Evolutionary conservation across 164 flowering plant species (phyloP).

Genomic region (Amborella trichopoda): DNA sequence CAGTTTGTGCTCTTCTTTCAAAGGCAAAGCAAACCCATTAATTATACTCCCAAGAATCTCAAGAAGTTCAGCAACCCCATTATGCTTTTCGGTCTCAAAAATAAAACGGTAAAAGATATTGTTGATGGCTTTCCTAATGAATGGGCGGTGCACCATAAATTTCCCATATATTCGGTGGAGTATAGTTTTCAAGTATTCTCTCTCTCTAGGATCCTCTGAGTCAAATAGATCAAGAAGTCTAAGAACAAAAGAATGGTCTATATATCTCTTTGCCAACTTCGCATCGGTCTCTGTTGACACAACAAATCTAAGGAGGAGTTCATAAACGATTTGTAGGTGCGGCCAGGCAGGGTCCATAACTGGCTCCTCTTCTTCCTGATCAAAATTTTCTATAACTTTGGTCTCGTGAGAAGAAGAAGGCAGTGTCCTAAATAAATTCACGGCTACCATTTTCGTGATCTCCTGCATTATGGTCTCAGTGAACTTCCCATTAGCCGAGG

Average conservation of each 20-base stretch:
- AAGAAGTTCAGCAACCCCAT: slow-evolving; percentile 69
- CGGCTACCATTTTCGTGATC: slow-evolving; percentile 47
- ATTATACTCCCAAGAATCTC: slow-evolving; percentile 78
- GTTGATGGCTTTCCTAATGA: slow-evolving; percentile 70
- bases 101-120: slow-evolving; percentile 62
- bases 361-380: slow-evolving; percentile 82
- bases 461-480: slow-evolving; percentile 53
- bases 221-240: slow-evolving; percentile 68
- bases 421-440: slow-evolving; percentile 52
- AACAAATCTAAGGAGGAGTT: slow-evolving; percentile 58
- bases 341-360: slow-evolving; percentile 85
- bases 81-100: slow-evolving; percentile 78
- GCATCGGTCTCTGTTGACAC: slow-evolving; percentile 74
- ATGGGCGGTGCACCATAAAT: slow-evolving; percentile 83
- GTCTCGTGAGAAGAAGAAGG: slow-evolving; percentile 50
- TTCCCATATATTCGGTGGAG: slow-evolving; percentile 88
- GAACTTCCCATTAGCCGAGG: slow-evolving; percentile 55
- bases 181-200: slow-evolving; percentile 77
- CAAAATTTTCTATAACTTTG: slow-evolving; percentile 40
- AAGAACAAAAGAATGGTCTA: slow-evolving; percentile 69
- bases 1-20: slow-evolving; percentile 79
- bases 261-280: slow-evolving; percentile 59
- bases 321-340: slow-evolving; percentile 78
- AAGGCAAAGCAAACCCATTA: slow-evolving; percentile 82
- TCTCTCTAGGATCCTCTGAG: slow-evolving; percentile 82